phyloP scores from a whole-genome alignment of 306 rosid genomes.

The Senna tora region DNA sequence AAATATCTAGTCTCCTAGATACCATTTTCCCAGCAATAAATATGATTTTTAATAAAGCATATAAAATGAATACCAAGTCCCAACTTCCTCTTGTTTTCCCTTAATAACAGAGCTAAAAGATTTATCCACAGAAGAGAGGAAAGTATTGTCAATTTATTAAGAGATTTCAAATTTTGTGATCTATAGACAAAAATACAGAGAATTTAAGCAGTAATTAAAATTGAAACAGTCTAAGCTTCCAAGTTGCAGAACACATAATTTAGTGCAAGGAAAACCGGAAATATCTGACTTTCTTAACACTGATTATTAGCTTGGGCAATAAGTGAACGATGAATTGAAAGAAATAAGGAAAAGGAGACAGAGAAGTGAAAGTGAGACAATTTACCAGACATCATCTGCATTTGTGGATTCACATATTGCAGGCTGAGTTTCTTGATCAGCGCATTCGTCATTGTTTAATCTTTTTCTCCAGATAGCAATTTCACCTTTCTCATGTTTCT shows the following conservation, averaged over 20 bases:
- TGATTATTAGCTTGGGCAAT: slow-evolving; percentile 22
- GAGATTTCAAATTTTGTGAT: not conserved
- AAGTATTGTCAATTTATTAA: too few relatives aligned
- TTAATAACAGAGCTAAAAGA: too few relatives aligned
- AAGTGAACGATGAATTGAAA: not conserved
- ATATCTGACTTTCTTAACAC: slow-evolving; percentile 16
- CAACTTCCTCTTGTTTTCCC: too few relatives aligned
- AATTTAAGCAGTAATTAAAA: not conserved
- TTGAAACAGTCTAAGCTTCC: slow-evolving; percentile 4
- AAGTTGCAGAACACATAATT: slow-evolving; percentile 25
- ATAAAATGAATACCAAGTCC: too few relatives aligned
- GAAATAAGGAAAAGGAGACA: not conserved
- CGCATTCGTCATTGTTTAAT: slow-evolving; percentile 45
- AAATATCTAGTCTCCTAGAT: slow-evolving; percentile 8
- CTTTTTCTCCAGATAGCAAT: slow-evolving; percentile 76
- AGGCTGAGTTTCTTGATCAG: slow-evolving; percentile 49
- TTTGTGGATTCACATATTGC: slow-evolving; percentile 48
- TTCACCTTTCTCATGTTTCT: slow-evolving; percentile 84
- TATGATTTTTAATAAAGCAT: slow-evolving; percentile 9
- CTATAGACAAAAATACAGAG: not conserved
- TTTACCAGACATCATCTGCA: slow-evolving; percentile 67
- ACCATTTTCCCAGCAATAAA: slow-evolving; percentile 18
- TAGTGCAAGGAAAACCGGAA: slow-evolving; percentile 14
- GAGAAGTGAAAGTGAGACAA: slow-evolving; percentile 14
- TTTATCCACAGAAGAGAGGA: too few relatives aligned